A percentile compares a stretch with the other conserved stretches of the same genome.
Conservation (phyloP, 2,329 filamentous ascomycete species). For the Phialemoniopsis sp. region DNA sequence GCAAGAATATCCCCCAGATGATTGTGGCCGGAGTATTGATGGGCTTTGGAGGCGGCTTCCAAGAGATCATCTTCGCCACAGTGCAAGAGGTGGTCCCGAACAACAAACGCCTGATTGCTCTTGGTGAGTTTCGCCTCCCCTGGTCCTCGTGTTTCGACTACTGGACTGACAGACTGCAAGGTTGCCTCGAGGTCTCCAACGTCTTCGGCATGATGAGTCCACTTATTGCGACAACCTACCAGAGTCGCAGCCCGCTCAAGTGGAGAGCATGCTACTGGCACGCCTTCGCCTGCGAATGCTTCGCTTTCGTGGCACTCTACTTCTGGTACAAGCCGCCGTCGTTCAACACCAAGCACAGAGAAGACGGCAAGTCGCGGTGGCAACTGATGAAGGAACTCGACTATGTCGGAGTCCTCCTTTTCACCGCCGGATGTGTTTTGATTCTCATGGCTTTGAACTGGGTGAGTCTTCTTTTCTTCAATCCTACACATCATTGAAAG, state of each 20-base stretch:
- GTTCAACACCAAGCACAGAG: slow-evolving; percentile 23
- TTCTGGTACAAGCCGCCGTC: slow-evolving; percentile 27
- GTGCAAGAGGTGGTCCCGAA: slow-evolving; percentile 29
- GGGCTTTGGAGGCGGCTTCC: slow-evolving; percentile 29
- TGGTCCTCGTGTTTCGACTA: not conserved
- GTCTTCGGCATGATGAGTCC: slow-evolving; percentile 20
- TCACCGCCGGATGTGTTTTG: slow-evolving; percentile 13
- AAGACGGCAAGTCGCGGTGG: slow-evolving; percentile 12
- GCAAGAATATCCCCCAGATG: slow-evolving; percentile 29
- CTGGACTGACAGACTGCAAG: slow-evolving; percentile 4
- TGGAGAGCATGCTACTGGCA: slow-evolving; percentile 27
- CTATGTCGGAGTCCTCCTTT: slow-evolving; percentile 13
- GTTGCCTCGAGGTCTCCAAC: slow-evolving; percentile 22
- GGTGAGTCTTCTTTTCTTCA: too few relatives aligned
- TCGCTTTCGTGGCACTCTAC: slow-evolving; percentile 19
- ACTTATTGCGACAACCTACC: slow-evolving; percentile 24
- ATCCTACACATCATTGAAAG: too few relatives aligned
- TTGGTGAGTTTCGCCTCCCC: slow-evolving; percentile 7
- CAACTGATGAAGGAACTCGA: slow-evolving; percentile 9
- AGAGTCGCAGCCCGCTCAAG: slow-evolving; percentile 16
- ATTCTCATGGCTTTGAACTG: slow-evolving; percentile 19
- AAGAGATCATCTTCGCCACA: slow-evolving; percentile 30
- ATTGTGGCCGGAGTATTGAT: slow-evolving; percentile 31
- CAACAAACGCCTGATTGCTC: slow-evolving; percentile 22
- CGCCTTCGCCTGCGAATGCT: slow-evolving; percentile 21